Evolutionary conservation across 1,284 basidiomycete species (phyloP), one percentile per base, ranked within the genome.

Genomic region (Cutaneotrichosporon dermatis): DNA sequence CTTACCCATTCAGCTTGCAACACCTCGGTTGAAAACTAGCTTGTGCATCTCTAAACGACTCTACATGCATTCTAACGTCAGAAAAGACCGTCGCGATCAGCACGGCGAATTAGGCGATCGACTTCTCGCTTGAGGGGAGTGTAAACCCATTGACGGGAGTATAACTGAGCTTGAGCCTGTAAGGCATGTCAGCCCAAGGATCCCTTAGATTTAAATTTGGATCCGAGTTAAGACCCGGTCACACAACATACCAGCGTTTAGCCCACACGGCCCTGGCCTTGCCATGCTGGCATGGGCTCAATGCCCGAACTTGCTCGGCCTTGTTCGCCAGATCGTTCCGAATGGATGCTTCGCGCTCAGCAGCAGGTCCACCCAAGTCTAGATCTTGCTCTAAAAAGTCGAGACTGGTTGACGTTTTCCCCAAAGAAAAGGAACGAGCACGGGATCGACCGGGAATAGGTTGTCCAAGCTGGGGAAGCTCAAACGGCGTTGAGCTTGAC

Each of bases 141-240:
- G n/a, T n/a, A 16, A 64, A 65, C 4, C 68, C 68, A 4, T 61
- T 57, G 7, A 67, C 60, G 2, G 61, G 59, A 3, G 63, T 67
- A 53, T 76, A 76, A 59, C 68, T 68, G n/a, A 71, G 50, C 37
- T 69, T 62, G 51, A 76, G 63, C 73, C 73, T 75, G 59, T 4
- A 44, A 40, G n/a, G 36, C 12, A n/a, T 12, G 37, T 51, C 37
- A 51, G 49, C 35, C 12, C 25, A 25, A 25, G 25, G 25, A 25
- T 25, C 25, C 25, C 25, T 25, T 25, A 45, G 2, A 39, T 35
- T 25, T n/a, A 48, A 50, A 43, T 11, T 44, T 53, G 49, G n/a
- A n/a, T n/a, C 42, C 16, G 49, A 45, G 25, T 25, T 25, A 25
- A 13, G 13, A 4, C 15, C 33, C 34, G 33, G n/a, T 12, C 4